Percentiles rank a stretch among this genome's conserved stretches.
Conservation (phyloP, 2,329 filamentous ascomycete species). For the Scytalidium lignicola region DNA sequence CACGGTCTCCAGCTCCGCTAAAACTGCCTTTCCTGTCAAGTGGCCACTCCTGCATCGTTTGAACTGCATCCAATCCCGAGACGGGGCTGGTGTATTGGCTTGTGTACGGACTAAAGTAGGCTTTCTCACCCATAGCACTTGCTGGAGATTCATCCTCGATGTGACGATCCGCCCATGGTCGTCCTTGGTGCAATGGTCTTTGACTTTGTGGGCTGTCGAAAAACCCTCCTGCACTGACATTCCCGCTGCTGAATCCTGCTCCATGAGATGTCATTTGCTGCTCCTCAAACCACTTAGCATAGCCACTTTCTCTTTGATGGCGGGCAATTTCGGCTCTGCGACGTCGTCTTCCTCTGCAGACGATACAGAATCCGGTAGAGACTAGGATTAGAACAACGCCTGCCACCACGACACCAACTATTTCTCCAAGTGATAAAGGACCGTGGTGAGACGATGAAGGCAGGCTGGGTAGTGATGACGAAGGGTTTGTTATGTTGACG, state of each 20-base stretch:
- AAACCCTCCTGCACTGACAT: constrained; percentile 29
- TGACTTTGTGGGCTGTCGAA: constrained; percentile 50
- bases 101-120: constrained; percentile 55
- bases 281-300: constrained; percentile 15
- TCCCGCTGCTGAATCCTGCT: constrained; percentile 32
- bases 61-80: constrained; percentile 11
- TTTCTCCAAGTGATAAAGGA: constrained; percentile 46
- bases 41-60: constrained; percentile 13
- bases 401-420: constrained; percentile 54
- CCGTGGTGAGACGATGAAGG: constrained; percentile 24
- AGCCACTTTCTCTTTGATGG: constrained; percentile 21
- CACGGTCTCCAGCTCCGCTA: constrained; percentile 6
- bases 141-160: constrained; percentile 18
- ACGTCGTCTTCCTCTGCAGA: constrained; percentile 52
- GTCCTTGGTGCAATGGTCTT: constrained; percentile 34
- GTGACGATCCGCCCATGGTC: constrained; percentile 45
- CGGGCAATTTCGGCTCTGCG: constrained; percentile 46
- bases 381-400: constrained; percentile 43
- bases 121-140: constrained; percentile 33
- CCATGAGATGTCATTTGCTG: constrained; percentile 3
- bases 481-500: constrained; percentile 47
- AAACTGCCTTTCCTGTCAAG: constrained; percentile 12
- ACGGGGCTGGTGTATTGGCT: constrained; percentile 56
- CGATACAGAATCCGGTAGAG: constrained; percentile 45
- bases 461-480: constrained; percentile 27